Base-by-base conservation (phyloP, 179 eudicot genomes). In the Drosera spatulata region DNA sequence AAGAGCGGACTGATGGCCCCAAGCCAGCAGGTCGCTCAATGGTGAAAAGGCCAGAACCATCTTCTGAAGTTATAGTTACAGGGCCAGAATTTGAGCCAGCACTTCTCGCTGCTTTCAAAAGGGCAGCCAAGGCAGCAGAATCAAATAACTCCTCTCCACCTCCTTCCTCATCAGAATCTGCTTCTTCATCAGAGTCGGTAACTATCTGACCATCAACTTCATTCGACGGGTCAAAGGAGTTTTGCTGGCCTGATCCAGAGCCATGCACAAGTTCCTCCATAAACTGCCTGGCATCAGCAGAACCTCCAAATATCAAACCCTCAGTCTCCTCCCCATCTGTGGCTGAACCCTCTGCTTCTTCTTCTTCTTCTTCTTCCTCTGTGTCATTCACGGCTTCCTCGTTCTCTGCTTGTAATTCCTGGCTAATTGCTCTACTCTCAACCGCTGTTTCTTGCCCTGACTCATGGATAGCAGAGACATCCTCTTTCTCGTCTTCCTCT, bases 21-120 rank as follows among this genome's bases (percentile, higher is more conserved):
- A 93, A 72, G 14, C 99, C 99, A 66, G 95, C 97, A 4, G 99
- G 99, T 10, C 97, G 93, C 79, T 89, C 99, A 51, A 93, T 83
- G 2, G 93, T 78, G 81, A 93, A 89, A 66, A 89, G 90, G 51
- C 88, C 80, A 41, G 99, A 82, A 10, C 94, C 97, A 60, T 93
- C 97, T 65, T 75, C 89, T 45, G 98, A 88, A 9, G 86, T 74
- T 58, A 91, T 73, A 13, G 89, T 88, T 58, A 91, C 79, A 53
- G 64, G 74, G 44, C 80, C 82, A 60, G 86, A 66, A 66, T 87
- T 91, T 7, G 91, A 68, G 41, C 85, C 82, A 53, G 71, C 85
- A 66, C 80, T 80, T 9, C 83, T 77, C 50, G 95, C 99, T 4
- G 95, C 97, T 75, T 84, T 89, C 73, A 93, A 64, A 53, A 93